Conservation (phyloP, 2,329 filamentous ascomycete species). For the Phyllosticta paracitricarpa region DNA sequence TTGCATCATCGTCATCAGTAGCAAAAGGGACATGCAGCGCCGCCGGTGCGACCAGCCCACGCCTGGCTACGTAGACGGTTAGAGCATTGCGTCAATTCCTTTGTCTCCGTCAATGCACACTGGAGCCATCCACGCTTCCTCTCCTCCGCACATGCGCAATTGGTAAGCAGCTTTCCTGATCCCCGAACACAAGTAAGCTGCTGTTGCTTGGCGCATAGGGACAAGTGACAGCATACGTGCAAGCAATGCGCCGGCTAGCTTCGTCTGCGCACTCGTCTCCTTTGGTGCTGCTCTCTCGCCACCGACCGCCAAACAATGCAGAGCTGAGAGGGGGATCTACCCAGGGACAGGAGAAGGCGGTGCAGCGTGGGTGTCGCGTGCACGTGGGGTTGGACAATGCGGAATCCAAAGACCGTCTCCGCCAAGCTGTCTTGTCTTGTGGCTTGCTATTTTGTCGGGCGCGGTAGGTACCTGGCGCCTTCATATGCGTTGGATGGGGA, state of each 20-base stretch:
- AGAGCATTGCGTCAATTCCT: neutral
- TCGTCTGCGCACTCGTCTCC: neutral
- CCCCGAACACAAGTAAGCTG: neutral
- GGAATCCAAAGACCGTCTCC: neutral
- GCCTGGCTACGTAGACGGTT: neutral
- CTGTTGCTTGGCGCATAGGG: neutral
- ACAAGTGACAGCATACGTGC: neutral
- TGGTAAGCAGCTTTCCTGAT: neutral
- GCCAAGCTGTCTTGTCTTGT: neutral
- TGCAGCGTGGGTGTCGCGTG: neutral
- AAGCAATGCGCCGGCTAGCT: neutral
- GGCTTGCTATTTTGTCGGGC: neutral
- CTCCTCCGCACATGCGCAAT: neutral
- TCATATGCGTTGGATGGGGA: neutral
- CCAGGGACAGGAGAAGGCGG: neutral
- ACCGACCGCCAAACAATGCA: neutral
- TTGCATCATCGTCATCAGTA: neutral
- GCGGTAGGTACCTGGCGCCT: neutral
- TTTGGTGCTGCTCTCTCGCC: neutral
- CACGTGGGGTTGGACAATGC: neutral
- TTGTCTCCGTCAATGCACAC: neutral
- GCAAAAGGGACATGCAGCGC: neutral
- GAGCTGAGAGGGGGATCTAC: neutral
- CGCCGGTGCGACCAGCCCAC: neutral
- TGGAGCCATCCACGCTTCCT: neutral